Evolutionary conservation across 805 yeast genomes (phyloP).

Genomic region (Brettanomyces custersianus): DNA sequence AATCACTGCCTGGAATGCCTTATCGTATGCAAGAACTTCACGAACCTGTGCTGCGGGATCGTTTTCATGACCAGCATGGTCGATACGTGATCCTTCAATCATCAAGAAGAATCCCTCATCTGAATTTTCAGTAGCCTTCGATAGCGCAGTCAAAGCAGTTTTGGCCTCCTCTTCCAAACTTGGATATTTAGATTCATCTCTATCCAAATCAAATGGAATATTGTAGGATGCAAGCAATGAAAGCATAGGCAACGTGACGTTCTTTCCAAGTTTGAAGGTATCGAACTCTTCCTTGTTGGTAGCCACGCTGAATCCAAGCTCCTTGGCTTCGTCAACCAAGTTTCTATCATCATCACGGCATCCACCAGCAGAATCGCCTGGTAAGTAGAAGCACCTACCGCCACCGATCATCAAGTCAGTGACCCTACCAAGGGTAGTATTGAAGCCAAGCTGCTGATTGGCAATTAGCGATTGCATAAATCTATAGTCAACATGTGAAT

Average conservation of each 20-base stretch:
- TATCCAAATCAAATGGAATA: conserved; percentile 79
- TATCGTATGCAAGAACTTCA: conserved; percentile 82
- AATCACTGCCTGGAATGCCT: conserved; percentile 66
- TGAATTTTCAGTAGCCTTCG: conserved; percentile 57
- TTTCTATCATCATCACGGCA: conserved; percentile 66
- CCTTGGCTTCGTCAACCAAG: conserved; percentile 54
- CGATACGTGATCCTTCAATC: conserved; percentile 89
- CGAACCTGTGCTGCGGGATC: conserved; percentile 93
- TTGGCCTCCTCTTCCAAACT: conserved; percentile 70
- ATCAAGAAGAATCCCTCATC: conserved; percentile 81
- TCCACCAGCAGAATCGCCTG: conserved; percentile 41
- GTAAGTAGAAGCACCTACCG: conserved; percentile 78
- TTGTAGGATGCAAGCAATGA: conserved; percentile 69
- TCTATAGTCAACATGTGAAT: conserved; percentile 70
- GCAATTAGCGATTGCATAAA: conserved; percentile 81
- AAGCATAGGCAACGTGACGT: conserved; percentile 67
- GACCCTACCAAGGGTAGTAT: conserved; percentile 60
- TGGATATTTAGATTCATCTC: conserved; percentile 54
- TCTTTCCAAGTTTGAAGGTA: conserved; percentile 42
- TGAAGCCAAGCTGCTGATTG: conserved; percentile 74
- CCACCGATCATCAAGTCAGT: conserved; percentile 89
- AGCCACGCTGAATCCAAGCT: conserved; percentile 56
- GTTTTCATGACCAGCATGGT: conserved; percentile 90
- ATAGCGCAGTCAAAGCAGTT: conserved; percentile 64
- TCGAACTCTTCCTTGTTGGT: conserved; percentile 56